phyloP scores from a whole-genome alignment of 139 green algal genomes.

The Deuterostichococcus epilithicus region DNA sequence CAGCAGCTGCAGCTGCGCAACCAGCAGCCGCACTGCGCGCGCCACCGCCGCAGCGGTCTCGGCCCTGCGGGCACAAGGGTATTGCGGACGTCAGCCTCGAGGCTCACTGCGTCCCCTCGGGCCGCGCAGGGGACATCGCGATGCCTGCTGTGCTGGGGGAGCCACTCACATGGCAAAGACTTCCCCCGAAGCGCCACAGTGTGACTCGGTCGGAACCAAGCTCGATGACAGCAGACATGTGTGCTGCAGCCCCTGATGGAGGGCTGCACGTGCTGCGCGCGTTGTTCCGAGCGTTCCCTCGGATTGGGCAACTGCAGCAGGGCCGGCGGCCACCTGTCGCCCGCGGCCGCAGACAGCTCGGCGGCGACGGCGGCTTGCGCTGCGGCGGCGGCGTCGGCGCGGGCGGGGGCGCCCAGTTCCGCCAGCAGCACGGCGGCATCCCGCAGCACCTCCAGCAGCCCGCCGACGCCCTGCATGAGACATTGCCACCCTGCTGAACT shows the following conservation, averaged over 20 bases:
- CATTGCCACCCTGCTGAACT: neutral
- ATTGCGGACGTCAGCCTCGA: too few relatives aligned
- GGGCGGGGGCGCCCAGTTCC: constrained; percentile 29
- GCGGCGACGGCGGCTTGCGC: constrained; percentile 15
- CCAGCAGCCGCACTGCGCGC: constrained; percentile 53
- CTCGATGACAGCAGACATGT: too few relatives aligned
- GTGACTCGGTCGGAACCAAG: too few relatives aligned
- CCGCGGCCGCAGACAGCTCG: constrained; percentile 19
- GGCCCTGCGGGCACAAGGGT: neutral
- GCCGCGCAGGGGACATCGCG: too few relatives aligned
- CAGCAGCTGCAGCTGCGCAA: constrained; percentile 68
- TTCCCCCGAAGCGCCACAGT: too few relatives aligned
- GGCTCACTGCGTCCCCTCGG: too few relatives aligned
- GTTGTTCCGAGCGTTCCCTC: too few relatives aligned
- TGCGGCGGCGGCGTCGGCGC: constrained; percentile 18
- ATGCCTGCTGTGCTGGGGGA: too few relatives aligned
- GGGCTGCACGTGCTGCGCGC: too few relatives aligned
- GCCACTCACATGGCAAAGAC: too few relatives aligned
- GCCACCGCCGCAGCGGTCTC: constrained; percentile 27
- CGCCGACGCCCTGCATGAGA: neutral
- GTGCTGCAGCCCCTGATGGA: too few relatives aligned
- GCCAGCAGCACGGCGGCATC: constrained; percentile 23
- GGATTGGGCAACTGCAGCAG: too few relatives aligned
- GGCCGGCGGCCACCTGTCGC: neutral
- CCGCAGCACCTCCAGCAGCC: constrained; percentile 29